Evolutionary conservation across 768 basidiomycete genomes (phyloP), one percentile per base, ranked within the genome.

Genomic region (Suillus spraguei): DNA sequence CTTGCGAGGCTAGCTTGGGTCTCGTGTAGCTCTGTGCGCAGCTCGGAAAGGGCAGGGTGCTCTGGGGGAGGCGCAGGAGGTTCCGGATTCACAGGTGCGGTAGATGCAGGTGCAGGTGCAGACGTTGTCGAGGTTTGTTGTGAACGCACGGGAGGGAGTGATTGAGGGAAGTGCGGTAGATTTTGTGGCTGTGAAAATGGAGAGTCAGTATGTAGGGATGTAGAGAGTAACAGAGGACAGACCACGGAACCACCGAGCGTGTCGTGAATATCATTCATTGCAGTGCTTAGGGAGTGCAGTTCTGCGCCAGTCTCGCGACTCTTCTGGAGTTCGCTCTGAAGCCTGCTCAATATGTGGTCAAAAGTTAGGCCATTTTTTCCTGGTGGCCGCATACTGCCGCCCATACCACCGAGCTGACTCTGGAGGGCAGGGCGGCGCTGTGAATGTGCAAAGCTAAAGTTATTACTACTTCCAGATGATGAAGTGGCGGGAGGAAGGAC

Each of bases 301-400:
- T 99, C 96, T 0, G 88, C 82, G 16, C 94, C 93, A 0, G 96
- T 97, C 72, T 99, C 97, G 20, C 94, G 87, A 70, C 93, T 95
- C 79, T 97, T 97, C 78, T 92, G 90, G n/a, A 99, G 86, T 73
- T 99, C 96, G 66, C 89, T 88, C 73, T 98, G 96, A 3, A 99
- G 80, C 41, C 93, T 86, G 62, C 83, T 91, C 52, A 98, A 78
- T 60, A 98, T 94, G 69, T 95, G 92, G 69, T 98, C 96, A 72
- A 99, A 97, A 9, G 88, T 92, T 28, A 97, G 81, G 0, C 94
- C 94, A 69, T 89, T 90, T 77, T 94, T 94, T 20, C 92, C 90
- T 1, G 91, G 90, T 0, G 82, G 82, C 16, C 89, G 83, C 77
- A 88, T 86, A 64, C 83, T 83, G 44, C 85, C 89, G 39, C 88